Evolutionary conservation across 805 yeast genomes (phyloP), one percentile per base, ranked within the genome.

Genomic region (Yarrowia sp.): DNA sequence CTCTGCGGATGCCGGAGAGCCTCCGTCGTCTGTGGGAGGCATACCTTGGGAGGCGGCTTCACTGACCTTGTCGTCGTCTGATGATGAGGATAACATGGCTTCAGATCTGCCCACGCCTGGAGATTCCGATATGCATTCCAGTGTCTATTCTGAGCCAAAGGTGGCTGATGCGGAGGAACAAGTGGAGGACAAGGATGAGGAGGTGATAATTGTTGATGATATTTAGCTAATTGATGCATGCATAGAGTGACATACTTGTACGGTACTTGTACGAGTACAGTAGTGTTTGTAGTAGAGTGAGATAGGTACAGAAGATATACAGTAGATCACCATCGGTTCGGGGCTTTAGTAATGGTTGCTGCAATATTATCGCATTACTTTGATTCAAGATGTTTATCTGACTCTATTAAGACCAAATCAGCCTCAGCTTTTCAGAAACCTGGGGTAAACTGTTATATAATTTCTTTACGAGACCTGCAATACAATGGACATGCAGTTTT

Each of bases 51-150:
- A 58, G 44, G 64, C 49, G 14, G 64, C 64, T 8, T 58, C 64
- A 4, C n/a, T 58, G 50, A 58, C 64, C 14, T 50, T 58, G 64
- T 58, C 64, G 17, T 42, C 50, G 13, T 56, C 63, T 46, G 63
- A 55, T 17, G 64, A 58, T 17, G 64, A 58, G 30, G 64, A 58
- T 8, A 58, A 42, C 39, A 9, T 58, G 50, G 64, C 50, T 33
- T 30, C 40, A 15, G 64, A 58, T 17, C 14, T 58, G 40, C 64
- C 64, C 14, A 58, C 64, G 3, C 64, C 64, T 33, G 64, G 50
- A 14, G 64, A 58, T 43, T 58, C 64, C n/a, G 64, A 58, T 30
- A 58, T 58, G 64, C 50, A 58, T 30, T 58, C 64, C 50, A 58
- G 64, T 58, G 64, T 43, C 6, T 43, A 58, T 17, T 43, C 64